Evolutionary conservation across 2,329 filamentous ascomycete genomes (phyloP), one percentile per base, ranked within the genome.

Genomic region (Hymenotorrendiella dingleyae): DNA sequence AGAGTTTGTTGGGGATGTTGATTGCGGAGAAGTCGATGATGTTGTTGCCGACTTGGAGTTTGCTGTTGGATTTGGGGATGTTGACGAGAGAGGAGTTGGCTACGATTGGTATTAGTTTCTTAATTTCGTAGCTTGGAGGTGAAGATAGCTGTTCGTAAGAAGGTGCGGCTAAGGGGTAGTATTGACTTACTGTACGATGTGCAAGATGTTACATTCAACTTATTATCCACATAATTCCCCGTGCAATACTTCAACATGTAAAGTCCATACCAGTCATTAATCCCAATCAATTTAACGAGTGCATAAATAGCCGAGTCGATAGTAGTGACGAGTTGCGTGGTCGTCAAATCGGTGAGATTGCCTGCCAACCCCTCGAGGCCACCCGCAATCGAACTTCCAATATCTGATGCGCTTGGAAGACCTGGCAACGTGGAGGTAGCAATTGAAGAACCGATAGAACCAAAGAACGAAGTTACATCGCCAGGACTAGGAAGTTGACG

Each of bases 11-110:
- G 3, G 44, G 41, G 5, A 53, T 27, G 28, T 53, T 50, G 6
- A 53, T 24, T 4, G 50, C 48, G 6, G 50, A 50, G 35, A 50
- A 45, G 33, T 53, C 50, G 27, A 53, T 22, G 10, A 42, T 33
- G n/a, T 39, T 43, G 16, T 39, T 43, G 32, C 50, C 50, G n/a
- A 53, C 17, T 24, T 37, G 22, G 20, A 53, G 10, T 4, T 43
- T 49, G 4, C 48, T 50, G 22, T 46, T 43, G 6, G 48, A 42
- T 9, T 40, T n/a, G 11, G 27, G 32, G 29, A 39, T 23, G 1
- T 40, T 17, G 22, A 46, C 4, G 12, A 40, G 6, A 14, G 17
- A 27, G 7, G 27, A 14, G 8, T 48, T 23, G 10, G 6, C 46
- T 45, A n/a, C n/a, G 19, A 6, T 6, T 3, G 17, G 11, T 12